A percentile compares a stretch with the other conserved stretches of the same genome.
These are phyloP conservation scores for Cyclocybe cylindracea DNA, from an alignment of 768 basidiomycete genomes.

Conservation along the genomic window DNA sequence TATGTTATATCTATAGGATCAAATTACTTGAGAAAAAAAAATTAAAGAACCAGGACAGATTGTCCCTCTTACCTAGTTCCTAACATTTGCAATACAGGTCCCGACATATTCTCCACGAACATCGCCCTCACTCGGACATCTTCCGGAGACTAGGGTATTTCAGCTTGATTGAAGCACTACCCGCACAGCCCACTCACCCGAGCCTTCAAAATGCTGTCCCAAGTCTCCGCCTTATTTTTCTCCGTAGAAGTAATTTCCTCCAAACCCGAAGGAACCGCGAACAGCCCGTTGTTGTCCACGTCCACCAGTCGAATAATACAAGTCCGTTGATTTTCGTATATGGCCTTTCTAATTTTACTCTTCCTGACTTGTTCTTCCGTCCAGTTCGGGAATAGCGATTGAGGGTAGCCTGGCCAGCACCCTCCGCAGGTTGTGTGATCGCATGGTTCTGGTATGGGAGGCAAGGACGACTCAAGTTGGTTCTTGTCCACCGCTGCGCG, in stretches of 20 bases:
- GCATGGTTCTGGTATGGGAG: constrained; percentile 34
- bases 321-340: constrained; percentile 29
- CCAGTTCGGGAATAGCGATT: constrained; percentile 57
- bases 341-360: constrained; percentile 38
- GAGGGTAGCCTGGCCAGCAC: constrained; percentile 43
- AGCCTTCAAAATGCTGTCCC: constrained; percentile 35
- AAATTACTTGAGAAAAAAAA: constrained; percentile 11
- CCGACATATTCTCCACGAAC: constrained; percentile 55
- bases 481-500: constrained; percentile 32
- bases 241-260: constrained; percentile 13
- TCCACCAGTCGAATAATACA: constrained; percentile 34
- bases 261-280: background rate
- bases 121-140: constrained; percentile 47
- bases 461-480: constrained; percentile 27
- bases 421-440: constrained; percentile 34
- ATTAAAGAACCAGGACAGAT: background rate
- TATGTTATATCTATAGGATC: constrained; percentile 44
- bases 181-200: constrained; percentile 30
- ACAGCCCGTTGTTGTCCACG: background rate
- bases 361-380: constrained; percentile 41
- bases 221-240: constrained; percentile 29
- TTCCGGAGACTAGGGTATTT: constrained; percentile 25
- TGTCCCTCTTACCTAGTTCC: constrained; percentile 46
- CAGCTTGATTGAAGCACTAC: too few relatives aligned
- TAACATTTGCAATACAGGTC: constrained; percentile 59